phyloP scores from a whole-genome alignment of 2,329 filamentous ascomycete species.

The Epicoccum nigrum region DNA sequence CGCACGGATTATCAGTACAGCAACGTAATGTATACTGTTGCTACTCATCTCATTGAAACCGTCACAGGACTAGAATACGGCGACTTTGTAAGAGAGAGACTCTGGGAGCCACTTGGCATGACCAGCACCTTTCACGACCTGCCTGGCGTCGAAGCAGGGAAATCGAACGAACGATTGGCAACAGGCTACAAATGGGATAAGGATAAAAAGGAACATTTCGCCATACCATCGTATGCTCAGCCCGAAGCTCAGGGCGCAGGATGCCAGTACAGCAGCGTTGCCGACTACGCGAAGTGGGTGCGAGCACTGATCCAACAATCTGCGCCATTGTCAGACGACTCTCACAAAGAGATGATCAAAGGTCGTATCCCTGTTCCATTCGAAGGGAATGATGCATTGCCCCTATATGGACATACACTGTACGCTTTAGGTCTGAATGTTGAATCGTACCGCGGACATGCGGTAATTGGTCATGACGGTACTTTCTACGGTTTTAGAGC shows the following conservation, averaged over 20 bases:
- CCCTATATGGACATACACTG: constrained; percentile 11
- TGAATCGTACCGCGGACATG: constrained; percentile 20
- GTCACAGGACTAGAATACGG: constrained; percentile 46
- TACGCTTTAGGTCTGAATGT: constrained; percentile 17
- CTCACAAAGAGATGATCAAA: constrained; percentile 22
- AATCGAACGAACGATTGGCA: constrained; percentile 13
- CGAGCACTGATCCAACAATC: constrained; percentile 26
- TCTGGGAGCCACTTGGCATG: constrained; percentile 54
- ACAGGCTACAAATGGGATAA: constrained; percentile 23
- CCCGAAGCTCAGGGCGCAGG: constrained; percentile 34
- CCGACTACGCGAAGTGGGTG: constrained; percentile 34
- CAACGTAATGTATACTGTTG: constrained; percentile 60
- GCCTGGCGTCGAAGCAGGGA: constrained; percentile 35
- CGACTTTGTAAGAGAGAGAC: constrained; percentile 39
- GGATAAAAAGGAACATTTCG: neutral
- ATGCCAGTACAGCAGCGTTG: constrained; percentile 25
- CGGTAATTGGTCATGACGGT: constrained; percentile 17
- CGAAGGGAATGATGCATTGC: constrained; percentile 13
- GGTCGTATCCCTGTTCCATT: constrained; percentile 17
- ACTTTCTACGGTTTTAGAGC: constrained; percentile 18
- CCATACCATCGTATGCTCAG: constrained; percentile 12
- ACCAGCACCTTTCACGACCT: constrained; percentile 42
- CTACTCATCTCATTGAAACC: constrained; percentile 55
- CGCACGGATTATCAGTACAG: constrained; percentile 57
- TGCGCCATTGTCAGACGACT: constrained; percentile 10